Conservation (phyloP, 1,284 basidiomycete species). For the Xanthoconium separans region DNA sequence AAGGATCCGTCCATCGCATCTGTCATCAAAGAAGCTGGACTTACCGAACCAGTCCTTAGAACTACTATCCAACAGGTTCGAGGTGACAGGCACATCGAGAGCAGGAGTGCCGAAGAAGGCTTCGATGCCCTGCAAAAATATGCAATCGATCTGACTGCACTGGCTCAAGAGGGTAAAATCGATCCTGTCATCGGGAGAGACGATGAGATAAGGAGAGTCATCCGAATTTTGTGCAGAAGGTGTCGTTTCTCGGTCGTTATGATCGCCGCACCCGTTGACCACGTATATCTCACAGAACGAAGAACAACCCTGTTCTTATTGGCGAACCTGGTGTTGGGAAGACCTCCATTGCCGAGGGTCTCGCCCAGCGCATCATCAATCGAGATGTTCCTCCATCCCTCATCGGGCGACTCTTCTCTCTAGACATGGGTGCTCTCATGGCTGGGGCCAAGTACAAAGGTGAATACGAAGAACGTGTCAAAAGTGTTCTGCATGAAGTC, state of each 20-base stretch:
- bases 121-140: slow-evolving; percentile 85
- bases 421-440: slow-evolving; percentile 96
- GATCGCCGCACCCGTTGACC: slow-evolving; percentile 14
- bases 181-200: slow-evolving; percentile 92
- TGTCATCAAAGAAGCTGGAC: slow-evolving; percentile 72
- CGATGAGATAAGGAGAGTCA: slow-evolving; percentile 75
- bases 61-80: slow-evolving; percentile 79
- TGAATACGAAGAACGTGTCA: slow-evolving; percentile 97
- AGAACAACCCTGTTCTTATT: slow-evolving; percentile 92
- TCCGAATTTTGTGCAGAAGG: slow-evolving; percentile 79
- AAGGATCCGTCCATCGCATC: slow-evolving; percentile 65
- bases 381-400: slow-evolving; percentile 91
- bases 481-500: slow-evolving; percentile 89
- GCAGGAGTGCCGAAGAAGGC: slow-evolving; percentile 81
- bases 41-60: slow-evolving; percentile 74
- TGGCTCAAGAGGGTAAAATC: slow-evolving; percentile 89
- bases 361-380: slow-evolving; percentile 95
- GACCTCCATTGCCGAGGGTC: slow-evolving; percentile 92
- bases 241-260: slow-evolving; percentile 22
- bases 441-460: slow-evolving; percentile 96
- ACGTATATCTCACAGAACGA: slow-evolving; percentile 53
- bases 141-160: slow-evolving; percentile 81
- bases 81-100: slow-evolving; percentile 81
- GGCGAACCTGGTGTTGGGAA: slow-evolving; percentile 95
- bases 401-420: slow-evolving; percentile 79